Conservation (phyloP, 768 basidiomycete genomes). For the Tylopilus felleus region DNA sequence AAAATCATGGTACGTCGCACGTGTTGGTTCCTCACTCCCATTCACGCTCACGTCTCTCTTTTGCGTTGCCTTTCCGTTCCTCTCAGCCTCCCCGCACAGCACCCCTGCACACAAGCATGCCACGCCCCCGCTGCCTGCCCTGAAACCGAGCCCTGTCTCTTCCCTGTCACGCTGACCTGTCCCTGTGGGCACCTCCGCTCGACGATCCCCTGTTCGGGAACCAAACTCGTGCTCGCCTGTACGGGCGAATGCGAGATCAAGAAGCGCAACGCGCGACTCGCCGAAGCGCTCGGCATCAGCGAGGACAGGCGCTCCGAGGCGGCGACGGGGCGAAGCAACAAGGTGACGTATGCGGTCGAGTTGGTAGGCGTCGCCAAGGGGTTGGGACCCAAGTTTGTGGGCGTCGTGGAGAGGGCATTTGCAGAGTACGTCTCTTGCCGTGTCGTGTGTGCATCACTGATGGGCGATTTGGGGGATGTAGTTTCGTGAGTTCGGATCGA, state of each 20-base stretch:
- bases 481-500: conserved; percentile 69
- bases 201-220: conserved; percentile 61
- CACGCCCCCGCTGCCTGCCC: conserved; percentile 88
- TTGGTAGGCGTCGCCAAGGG: conserved; percentile 55
- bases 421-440: conserved; percentile 54
- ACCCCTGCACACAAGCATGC: conserved; percentile 75
- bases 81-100: conserved; percentile 59
- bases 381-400: conserved; percentile 55
- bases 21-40: background rate
- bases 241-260: conserved; percentile 79
- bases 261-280: conserved; percentile 83
- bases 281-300: conserved; percentile 88
- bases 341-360: conserved; percentile 59
- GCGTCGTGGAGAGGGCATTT: conserved; percentile 76
- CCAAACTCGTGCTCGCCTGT: conserved; percentile 58
- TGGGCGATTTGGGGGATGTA: conserved; percentile 19
- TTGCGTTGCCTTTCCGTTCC: background rate
- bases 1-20: conserved; percentile 69
- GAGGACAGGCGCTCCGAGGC: conserved; percentile 40
- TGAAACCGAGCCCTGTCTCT: conserved; percentile 73
- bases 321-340: conserved; percentile 15
- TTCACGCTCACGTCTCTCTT: background rate
- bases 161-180: conserved; percentile 67
- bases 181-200: conserved; percentile 82
- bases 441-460: background rate